Evolutionary conservation across 495 filamentous ascomycete genomes (phyloP).

Genomic region (Penicillium egyptiacum): DNA sequence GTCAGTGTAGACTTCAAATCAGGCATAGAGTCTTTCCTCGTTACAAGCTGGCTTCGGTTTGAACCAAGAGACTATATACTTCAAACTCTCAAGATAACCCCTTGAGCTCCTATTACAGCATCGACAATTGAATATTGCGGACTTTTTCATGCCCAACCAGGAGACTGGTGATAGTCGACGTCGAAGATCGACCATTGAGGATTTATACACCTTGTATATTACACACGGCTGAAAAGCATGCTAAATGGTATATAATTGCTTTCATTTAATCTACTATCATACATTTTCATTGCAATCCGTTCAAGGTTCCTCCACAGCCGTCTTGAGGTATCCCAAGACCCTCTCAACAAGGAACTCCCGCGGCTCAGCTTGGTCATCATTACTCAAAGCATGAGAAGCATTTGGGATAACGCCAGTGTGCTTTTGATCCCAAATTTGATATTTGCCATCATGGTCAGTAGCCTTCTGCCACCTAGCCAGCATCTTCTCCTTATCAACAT

Average conservation of each 20-base stretch:
- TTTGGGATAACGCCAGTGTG: slow-evolving; percentile 42
- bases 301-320: slow-evolving; percentile 4
- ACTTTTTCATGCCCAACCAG: background rate
- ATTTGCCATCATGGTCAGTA: slow-evolving; percentile 29
- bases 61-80: background rate
- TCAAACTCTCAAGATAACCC: background rate
- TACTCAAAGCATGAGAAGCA: slow-evolving; percentile 49
- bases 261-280: slow-evolving; percentile 18
- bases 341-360: slow-evolving; percentile 36
- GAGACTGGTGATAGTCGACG: background rate
- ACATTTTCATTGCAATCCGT: background rate
- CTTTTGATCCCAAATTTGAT: slow-evolving; percentile 41
- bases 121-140: background rate
- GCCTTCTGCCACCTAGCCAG: slow-evolving; percentile 66
- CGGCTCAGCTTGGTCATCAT: slow-evolving; percentile 48
- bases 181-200: background rate
- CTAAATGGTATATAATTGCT: background rate
- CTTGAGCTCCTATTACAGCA: background rate
- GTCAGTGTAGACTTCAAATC: background rate
- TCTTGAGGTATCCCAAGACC: slow-evolving; percentile 36
- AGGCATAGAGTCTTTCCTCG: background rate
- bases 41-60: background rate
- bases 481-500: slow-evolving; percentile 62
- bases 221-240: background rate
- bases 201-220: background rate